phyloP scores from a whole-genome alignment of 192 early-diverging fungal species.

The Coemansia javaensis region DNA sequence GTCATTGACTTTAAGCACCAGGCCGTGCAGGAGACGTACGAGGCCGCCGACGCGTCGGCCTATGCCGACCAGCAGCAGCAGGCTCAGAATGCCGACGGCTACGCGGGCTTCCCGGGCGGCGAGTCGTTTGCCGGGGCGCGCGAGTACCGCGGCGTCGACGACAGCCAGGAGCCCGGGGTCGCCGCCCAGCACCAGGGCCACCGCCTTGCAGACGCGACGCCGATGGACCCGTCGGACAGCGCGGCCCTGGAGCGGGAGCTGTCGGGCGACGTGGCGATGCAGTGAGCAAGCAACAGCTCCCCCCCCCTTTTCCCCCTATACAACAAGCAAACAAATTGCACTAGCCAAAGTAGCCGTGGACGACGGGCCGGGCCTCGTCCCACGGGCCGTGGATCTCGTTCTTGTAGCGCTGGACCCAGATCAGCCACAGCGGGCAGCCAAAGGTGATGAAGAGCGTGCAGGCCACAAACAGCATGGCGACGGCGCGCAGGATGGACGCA shows the following conservation, averaged over 20 bases:
- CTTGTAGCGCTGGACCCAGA: conserved; percentile 92
- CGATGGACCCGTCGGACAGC: conserved; percentile 20
- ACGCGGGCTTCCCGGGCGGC: conserved; percentile 10
- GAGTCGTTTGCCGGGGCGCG: conserved; percentile 35
- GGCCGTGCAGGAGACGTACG: conserved; percentile 43
- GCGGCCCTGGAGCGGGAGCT: conserved; percentile 43
- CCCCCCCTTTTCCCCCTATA: not conserved
- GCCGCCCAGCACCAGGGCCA: conserved; percentile 34
- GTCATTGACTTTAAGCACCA: conserved; percentile 71
- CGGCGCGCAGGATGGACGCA: conserved; percentile 61
- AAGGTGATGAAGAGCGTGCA: conserved; percentile 76
- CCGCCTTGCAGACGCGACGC: conserved; percentile 5
- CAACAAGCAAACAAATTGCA: not conserved
- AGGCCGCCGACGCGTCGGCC: conserved; percentile 24
- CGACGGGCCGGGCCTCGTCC: conserved; percentile 85
- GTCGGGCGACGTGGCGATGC: conserved; percentile 34
- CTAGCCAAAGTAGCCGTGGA: conserved; percentile 53
- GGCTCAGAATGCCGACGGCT: not conserved
- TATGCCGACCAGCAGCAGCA: conserved; percentile 16
- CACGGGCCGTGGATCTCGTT: conserved; percentile 97
- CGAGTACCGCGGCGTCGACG: conserved; percentile 33
- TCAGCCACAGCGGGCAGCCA: conserved; percentile 86
- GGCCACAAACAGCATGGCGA: conserved; percentile 64
- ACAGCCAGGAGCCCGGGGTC: conserved; percentile 38
- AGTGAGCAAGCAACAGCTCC: not conserved